Percentiles rank a stretch among this genome's conserved stretches.
Evolutionary conservation across 805 yeast genomes (phyloP).

Genomic region (Cyberlindnera galapagoensis): DNA sequence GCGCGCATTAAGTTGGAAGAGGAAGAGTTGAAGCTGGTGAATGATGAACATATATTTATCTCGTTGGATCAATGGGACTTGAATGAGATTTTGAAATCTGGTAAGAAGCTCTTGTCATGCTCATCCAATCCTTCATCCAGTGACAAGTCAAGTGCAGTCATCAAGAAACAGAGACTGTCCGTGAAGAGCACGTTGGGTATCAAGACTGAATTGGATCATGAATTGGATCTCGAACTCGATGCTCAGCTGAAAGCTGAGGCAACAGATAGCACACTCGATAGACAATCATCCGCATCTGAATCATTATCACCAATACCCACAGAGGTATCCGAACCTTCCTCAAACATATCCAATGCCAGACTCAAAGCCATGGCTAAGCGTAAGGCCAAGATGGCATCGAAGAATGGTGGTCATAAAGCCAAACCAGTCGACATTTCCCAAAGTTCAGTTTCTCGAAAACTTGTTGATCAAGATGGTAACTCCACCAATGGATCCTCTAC

Average conservation of each 20-base stretch:
- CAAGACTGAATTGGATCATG: conserved; percentile 26
- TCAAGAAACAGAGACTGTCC: conserved; percentile 44
- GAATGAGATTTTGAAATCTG: conserved; percentile 40
- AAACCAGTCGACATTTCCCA: conserved; percentile 63
- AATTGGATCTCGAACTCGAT: conserved; percentile 15
- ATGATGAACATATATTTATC: conserved; percentile 35
- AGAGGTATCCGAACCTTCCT: neutral
- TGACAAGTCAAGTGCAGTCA: conserved; percentile 33
- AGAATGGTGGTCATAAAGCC: conserved; percentile 36
- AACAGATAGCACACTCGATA: conserved; percentile 8
- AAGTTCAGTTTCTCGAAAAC: conserved; percentile 55
- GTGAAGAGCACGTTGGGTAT: conserved; percentile 37
- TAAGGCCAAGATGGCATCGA: conserved; percentile 69
- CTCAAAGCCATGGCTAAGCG: conserved; percentile 93
- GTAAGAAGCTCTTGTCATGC: conserved; percentile 36
- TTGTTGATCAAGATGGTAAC: conserved; percentile 30
- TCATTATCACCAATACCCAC: conserved; percentile 1
- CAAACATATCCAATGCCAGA: conserved; percentile 53
- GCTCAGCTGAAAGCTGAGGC: neutral
- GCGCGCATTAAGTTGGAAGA: conserved; percentile 15
- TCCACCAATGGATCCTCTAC: conserved; percentile 6
- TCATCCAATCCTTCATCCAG: conserved; percentile 19
- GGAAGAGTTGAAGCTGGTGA: conserved; percentile 19
- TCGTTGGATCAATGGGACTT: conserved; percentile 46
- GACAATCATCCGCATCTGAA: neutral